Evolutionary conservation across 495 filamentous ascomycete genomes (phyloP).

Genomic region (Lophiostoma macrostomum): DNA sequence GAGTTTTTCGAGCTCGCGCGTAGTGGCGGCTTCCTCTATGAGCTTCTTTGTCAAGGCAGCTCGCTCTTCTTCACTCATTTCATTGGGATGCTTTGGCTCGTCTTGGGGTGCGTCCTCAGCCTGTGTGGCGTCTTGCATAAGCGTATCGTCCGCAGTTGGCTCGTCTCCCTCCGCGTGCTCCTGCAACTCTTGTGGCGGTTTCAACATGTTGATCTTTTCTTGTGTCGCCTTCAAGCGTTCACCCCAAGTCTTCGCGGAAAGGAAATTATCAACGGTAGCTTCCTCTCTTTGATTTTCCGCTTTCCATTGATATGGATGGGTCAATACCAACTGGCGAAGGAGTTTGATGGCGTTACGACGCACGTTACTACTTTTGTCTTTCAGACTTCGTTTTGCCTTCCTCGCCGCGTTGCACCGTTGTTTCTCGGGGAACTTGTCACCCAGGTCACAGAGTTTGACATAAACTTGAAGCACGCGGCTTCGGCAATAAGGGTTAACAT

Average conservation of each 20-base stretch:
- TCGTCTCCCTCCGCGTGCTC: conserved; percentile 52
- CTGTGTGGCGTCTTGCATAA: conserved; percentile 88
- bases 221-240: conserved; percentile 75
- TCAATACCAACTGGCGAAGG: conserved; percentile 78
- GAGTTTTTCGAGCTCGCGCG: conserved; percentile 77
- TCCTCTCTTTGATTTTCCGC: too few relatives aligned
- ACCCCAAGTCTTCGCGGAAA: conserved; percentile 81
- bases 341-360: conserved; percentile 93
- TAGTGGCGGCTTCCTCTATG: conserved; percentile 66
- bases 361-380: conserved; percentile 98
- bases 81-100: conserved; percentile 50
- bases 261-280: conserved; percentile 79
- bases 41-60: conserved; percentile 62
- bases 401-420: conserved; percentile 81
- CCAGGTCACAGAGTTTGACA: conserved; percentile 83
- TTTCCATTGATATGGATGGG: conserved; percentile 90
- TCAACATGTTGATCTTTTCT: conserved; percentile 72
- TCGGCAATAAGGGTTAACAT: conserved; percentile 95
- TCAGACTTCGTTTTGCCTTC: conserved; percentile 79
- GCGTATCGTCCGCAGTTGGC: conserved; percentile 64
- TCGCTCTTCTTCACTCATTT: conserved; percentile 59
- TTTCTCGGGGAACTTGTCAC: conserved; percentile 86
- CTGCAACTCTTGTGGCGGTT: conserved; percentile 76
- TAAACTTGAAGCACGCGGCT: conserved; percentile 91
- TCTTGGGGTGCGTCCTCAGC: conserved; percentile 62